Conservation (phyloP, 208 protist genomes). For the Endotrypanum monterogeii region DNA sequence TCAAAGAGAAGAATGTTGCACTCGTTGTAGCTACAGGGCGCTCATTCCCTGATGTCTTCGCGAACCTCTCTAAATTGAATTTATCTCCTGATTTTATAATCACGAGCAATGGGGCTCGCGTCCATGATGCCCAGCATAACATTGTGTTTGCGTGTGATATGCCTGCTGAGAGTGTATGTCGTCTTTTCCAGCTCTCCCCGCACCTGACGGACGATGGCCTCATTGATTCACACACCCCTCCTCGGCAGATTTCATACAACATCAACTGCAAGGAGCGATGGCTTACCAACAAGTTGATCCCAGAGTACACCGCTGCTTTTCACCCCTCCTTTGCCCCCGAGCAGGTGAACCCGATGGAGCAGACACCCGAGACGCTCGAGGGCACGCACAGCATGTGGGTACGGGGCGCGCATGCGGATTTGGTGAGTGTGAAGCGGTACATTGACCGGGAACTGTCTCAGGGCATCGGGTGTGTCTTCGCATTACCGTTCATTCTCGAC, state of each 20-base stretch:
- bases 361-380: conserved; percentile 29
- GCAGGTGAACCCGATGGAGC: conserved; percentile 43
- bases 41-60: conserved; percentile 65
- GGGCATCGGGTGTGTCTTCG: conserved; percentile 32
- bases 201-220: conserved; percentile 14
- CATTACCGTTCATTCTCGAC: conserved; percentile 51
- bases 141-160: conserved; percentile 46
- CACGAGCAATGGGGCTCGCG: conserved; percentile 73
- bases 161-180: conserved; percentile 37
- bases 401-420: conserved; percentile 28
- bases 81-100: conserved; percentile 67
- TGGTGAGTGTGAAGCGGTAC: conserved; percentile 38
- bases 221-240: neutral
- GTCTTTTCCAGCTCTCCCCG: conserved; percentile 44
- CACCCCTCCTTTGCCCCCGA: conserved; percentile 41
- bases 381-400: conserved; percentile 56
- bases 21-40: conserved; percentile 74
- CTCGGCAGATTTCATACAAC: conserved; percentile 42
- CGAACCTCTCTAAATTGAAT: conserved; percentile 36
- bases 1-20: conserved; percentile 26
- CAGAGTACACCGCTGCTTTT: conserved; percentile 40
- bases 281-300: conserved; percentile 43
- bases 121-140: conserved; percentile 43
- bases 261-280: conserved; percentile 56
- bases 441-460: conserved; percentile 25